Conservation (phyloP, 148 eudicot genomes). For the Cornus kousa region DNA sequence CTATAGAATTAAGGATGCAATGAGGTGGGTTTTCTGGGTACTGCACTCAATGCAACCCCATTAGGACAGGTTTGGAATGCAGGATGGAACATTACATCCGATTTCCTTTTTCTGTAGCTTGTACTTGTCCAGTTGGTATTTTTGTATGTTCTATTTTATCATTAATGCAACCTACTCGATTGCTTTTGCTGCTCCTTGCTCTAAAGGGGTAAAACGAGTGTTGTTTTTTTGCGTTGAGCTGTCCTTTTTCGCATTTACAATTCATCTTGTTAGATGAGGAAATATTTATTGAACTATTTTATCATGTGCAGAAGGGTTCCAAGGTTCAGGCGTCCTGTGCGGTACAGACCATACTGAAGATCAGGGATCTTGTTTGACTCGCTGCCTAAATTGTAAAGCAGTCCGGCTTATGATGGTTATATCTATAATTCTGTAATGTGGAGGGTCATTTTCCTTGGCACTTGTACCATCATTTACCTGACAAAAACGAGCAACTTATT, state of each 20-base stretch:
- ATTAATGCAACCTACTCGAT: not conserved
- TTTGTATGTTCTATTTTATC: too few relatives aligned
- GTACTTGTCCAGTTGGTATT: too few relatives aligned
- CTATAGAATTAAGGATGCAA: too few relatives aligned
- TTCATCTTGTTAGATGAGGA: not conserved
- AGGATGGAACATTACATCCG: not conserved
- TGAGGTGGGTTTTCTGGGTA: too few relatives aligned
- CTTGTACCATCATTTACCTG: slow-evolving; percentile 7
- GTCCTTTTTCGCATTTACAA: too few relatives aligned
- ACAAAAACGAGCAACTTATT: not conserved
- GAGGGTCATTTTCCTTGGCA: not conserved
- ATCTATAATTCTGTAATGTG: slow-evolving; percentile 2
- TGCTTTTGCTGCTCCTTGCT: not conserved
- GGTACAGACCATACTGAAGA: slow-evolving; percentile 46
- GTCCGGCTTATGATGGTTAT: not conserved
- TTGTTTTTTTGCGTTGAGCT: not conserved
- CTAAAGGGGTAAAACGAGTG: not conserved
- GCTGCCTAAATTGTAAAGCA: not conserved
- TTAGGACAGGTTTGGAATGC: too few relatives aligned
- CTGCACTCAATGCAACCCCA: too few relatives aligned
- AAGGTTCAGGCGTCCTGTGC: slow-evolving; percentile 52
- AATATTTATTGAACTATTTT: not conserved
- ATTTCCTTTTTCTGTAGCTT: not conserved
- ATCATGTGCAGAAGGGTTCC: slow-evolving; percentile 48
- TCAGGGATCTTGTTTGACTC: not conserved